These are phyloP conservation scores for Triangularia verruculosa DNA, from an alignment of 2,329 filamentous ascomycete genomes.

Conservation along the genomic window DNA sequence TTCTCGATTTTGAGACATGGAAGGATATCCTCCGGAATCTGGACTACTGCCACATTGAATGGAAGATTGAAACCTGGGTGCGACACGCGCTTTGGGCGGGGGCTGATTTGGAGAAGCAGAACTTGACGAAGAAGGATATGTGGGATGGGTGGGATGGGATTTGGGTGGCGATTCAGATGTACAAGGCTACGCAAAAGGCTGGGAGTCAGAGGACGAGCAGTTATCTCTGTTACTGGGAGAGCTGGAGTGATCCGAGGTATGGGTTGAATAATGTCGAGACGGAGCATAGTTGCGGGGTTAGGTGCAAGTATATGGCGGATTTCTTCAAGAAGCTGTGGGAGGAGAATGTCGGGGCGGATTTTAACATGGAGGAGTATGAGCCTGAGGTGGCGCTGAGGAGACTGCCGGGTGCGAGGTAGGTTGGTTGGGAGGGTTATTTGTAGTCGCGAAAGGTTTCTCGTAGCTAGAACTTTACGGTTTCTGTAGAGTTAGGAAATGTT, in stretches of 20 bases:
- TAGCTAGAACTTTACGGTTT: too few relatives aligned
- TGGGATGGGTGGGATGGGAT: background rate
- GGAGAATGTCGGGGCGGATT: background rate
- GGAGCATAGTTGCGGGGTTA: background rate
- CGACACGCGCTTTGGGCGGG: background rate
- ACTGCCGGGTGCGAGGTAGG: too few relatives aligned
- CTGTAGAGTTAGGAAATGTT: too few relatives aligned
- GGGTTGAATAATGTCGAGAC: background rate
- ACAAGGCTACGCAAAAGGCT: background rate
- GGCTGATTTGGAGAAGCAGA: background rate
- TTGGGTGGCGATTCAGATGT: background rate
- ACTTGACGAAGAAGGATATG: background rate
- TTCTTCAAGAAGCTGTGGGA: background rate
- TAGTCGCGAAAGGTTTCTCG: background rate
- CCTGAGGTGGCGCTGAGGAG: too few relatives aligned
- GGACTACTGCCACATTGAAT: background rate
- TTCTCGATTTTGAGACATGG: background rate
- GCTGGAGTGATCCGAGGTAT: background rate
- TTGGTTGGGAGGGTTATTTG: background rate
- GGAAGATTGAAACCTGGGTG: background rate
- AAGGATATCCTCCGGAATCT: background rate
- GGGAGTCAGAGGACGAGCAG: background rate
- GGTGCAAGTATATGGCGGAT: background rate
- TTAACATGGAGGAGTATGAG: background rate
- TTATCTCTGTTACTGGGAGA: background rate